Conservation (phyloP, 306 rosid species). For the Pterocarpus macrocarpus region DNA sequence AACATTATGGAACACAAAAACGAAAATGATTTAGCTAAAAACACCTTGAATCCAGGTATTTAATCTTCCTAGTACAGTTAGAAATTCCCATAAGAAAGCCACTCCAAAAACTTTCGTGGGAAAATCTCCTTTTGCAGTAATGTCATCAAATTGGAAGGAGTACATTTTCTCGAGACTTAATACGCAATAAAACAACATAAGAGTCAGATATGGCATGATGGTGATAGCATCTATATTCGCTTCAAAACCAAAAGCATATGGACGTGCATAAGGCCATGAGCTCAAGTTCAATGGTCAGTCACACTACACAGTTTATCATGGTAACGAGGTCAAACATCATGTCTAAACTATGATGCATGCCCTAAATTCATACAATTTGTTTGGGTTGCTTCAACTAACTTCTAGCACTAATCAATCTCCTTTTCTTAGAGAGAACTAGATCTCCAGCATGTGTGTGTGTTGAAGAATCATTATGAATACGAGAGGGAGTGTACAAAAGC, state of each 20-base stretch:
- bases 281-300: conserved; percentile 12
- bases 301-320: not conserved
- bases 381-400: conserved; percentile 1
- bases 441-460: conserved; percentile 17
- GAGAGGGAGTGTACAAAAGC: not conserved
- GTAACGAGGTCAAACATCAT: not conserved
- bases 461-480: not conserved
- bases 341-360: not conserved
- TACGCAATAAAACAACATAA: not conserved
- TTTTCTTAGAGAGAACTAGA: not conserved
- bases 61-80: not conserved
- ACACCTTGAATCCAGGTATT: not conserved
- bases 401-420: not conserved
- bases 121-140: not conserved
- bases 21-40: not conserved
- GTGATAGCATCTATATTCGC: not conserved
- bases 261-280: not conserved
- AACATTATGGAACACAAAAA: not conserved
- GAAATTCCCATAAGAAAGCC: not conserved
- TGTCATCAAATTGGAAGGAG: not conserved
- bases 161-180: not conserved
- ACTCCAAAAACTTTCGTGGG: not conserved
- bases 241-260: conserved; percentile 7
- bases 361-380: not conserved
- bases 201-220: not conserved